phyloP scores from a whole-genome alignment of 805 yeast genomes.

The Candida tibetensis region DNA sequence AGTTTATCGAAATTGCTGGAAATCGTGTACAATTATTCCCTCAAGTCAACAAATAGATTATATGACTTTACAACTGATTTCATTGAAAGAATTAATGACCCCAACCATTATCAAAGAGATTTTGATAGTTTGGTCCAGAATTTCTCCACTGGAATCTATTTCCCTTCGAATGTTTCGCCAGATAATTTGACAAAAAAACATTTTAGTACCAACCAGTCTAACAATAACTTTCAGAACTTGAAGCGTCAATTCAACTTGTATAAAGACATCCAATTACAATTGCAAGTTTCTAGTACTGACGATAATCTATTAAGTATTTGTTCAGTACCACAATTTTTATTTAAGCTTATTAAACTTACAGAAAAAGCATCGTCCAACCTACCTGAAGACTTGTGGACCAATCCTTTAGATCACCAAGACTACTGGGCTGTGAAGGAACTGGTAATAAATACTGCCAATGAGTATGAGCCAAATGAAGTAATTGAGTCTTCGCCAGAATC shows the following conservation, averaged over 20 bases:
- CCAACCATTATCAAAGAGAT: slow-evolving; percentile 22
- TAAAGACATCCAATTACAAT: slow-evolving; percentile 41
- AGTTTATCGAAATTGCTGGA: slow-evolving; percentile 35
- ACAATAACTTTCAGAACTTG: slow-evolving; percentile 37
- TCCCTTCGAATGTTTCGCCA: slow-evolving; percentile 35
- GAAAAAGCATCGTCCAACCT: slow-evolving; percentile 10
- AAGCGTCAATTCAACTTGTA: slow-evolving; percentile 36
- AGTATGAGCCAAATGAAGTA: slow-evolving; percentile 12
- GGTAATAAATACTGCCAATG: slow-evolving; percentile 21
- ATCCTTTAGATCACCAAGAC: slow-evolving; percentile 29
- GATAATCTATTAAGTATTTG: slow-evolving; percentile 20
- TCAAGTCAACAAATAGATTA: slow-evolving; percentile 22
- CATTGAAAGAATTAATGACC: slow-evolving; percentile 16
- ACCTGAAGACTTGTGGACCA: slow-evolving; percentile 21
- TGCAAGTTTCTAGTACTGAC: slow-evolving; percentile 16
- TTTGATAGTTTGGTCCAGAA: slow-evolving; percentile 20
- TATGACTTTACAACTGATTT: slow-evolving; percentile 23
- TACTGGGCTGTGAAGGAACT: slow-evolving; percentile 37
- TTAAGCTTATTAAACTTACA: slow-evolving; percentile 18
- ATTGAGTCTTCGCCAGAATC: slow-evolving; percentile 15
- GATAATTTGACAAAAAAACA: slow-evolving; percentile 20
- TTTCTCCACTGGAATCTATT: slow-evolving; percentile 39
- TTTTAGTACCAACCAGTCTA: slow-evolving; percentile 23
- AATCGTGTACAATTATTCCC: slow-evolving; percentile 26
- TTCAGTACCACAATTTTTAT: slow-evolving; percentile 34